A percentile compares a stretch with the other conserved stretches of the same genome.
phyloP scores from a whole-genome alignment of 176 grass and related monocot genomes.

The Carex cristatella region DNA sequence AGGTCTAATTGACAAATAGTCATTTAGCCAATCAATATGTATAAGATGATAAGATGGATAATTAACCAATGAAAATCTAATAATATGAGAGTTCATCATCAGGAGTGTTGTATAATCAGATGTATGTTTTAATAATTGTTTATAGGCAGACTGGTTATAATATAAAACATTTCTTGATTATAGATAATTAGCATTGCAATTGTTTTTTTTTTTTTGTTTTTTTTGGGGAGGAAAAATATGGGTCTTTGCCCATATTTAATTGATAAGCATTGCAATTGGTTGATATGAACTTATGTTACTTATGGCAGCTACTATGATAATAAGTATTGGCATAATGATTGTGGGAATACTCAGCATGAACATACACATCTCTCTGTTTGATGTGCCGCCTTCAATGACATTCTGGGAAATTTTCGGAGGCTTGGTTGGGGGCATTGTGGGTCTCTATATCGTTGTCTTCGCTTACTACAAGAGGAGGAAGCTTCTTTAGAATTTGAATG shows the following conservation, averaged over 20 bases:
- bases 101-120: too few species aligned
- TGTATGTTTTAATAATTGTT: too few species aligned
- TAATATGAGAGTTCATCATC: too few species aligned
- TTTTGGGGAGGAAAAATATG: too few species aligned
- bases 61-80: too few species aligned
- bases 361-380: slow-evolving; percentile 43
- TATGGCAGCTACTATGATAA: slow-evolving; percentile 33
- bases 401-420: slow-evolving; percentile 41
- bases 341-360: slow-evolving; percentile 50
- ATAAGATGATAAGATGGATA: not conserved
- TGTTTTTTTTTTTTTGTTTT: too few species aligned
- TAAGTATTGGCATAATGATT: slow-evolving; percentile 29
- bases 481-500: slow-evolving; percentile 29
- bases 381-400: not conserved
- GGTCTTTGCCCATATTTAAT: too few species aligned
- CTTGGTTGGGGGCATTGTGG: slow-evolving; percentile 25
- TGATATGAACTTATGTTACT: not conserved
- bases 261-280: not conserved
- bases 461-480: slow-evolving; percentile 38
- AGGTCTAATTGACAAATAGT: not conserved
- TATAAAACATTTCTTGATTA: too few species aligned
- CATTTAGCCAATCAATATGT: not conserved
- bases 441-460: slow-evolving; percentile 38
- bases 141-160: too few species aligned
- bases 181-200: not conserved